Conservation (phyloP, 192 early-diverging fungal species). For the Rhizophagus clarus region DNA sequence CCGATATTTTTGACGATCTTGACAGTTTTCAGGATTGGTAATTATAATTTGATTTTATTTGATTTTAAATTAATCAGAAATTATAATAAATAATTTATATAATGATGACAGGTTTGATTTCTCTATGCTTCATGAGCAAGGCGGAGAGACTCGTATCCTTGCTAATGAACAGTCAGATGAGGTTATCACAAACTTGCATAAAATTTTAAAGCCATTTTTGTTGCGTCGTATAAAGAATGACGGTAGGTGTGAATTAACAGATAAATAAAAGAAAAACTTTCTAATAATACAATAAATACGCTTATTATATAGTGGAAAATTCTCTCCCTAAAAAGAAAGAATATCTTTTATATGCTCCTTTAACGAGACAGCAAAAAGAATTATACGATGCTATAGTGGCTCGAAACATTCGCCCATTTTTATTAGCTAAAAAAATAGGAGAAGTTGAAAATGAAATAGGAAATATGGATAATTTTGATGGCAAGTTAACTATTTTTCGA, state of each 20-base stretch:
- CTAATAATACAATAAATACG: neutral
- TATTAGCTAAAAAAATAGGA: constrained; percentile 50
- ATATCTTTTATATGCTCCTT: constrained; percentile 78
- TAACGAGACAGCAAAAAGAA: constrained; percentile 70
- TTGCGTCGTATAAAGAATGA: constrained; percentile 88
- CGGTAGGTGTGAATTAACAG: constrained; percentile 45
- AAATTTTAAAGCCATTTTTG: constrained; percentile 89
- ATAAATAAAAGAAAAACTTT: neutral
- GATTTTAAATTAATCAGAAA: too few species aligned
- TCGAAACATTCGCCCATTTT: constrained; percentile 62
- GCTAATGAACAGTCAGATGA: constrained; percentile 66
- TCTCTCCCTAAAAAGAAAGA: constrained; percentile 90
- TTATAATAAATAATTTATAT: too few species aligned
- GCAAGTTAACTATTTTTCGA: neutral
- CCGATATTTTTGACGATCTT: constrained; percentile 92
- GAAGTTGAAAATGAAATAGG: neutral
- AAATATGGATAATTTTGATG: constrained; percentile 3
- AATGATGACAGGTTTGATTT: constrained; percentile 67
- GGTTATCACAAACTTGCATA: constrained; percentile 82
- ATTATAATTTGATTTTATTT: constrained; percentile 21
- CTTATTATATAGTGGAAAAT: constrained; percentile 69
- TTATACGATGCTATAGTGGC: constrained; percentile 70
- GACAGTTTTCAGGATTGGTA: constrained; percentile 85
- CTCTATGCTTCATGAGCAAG: constrained; percentile 67
- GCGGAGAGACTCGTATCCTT: constrained; percentile 64